Base-by-base conservation (phyloP, 2,329 filamentous ascomycete species). In the Fusarium sp. region DNA sequence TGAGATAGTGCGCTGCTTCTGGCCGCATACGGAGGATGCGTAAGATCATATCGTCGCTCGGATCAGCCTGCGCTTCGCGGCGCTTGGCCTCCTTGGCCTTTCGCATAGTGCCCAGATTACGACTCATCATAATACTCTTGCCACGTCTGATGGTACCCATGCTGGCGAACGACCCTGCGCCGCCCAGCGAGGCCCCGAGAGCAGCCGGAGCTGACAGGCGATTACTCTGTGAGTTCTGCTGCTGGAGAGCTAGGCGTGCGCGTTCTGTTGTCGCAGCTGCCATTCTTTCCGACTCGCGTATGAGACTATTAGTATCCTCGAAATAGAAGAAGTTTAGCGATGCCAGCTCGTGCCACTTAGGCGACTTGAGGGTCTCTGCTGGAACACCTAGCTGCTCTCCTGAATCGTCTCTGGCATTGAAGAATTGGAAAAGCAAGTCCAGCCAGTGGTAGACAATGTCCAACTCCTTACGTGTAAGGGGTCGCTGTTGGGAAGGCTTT, bases 281-380 rank as follows among this genome's bases (percentile, higher is more conserved):
- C 93, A 99, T 99, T 62, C 94, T 90, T 82, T 99, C 96, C 6
- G 94, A 97, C n/a, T 94, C 97, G 56, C 95, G 92, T 76, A 98
- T 94, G 18, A 99, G 88, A 76, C 93, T 95, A 69, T 97, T 93
- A 2, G 94, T 97, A 37, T 92, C 89, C 78, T 98, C 95, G 79
- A 96, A 97, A 85, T 99, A 99, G 86, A 98, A 99, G 87, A 98
- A 99, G 84, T 97, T 97, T 71, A 99, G 89, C 70, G 94, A 95
- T 73, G 96, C 94, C 60, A 99, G 90, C 82, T 99, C 96, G 85
- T 98, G 95, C 86, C 97, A 99, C 87, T 99, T 99, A 79, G 95
- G 94, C 74, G 94, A 97, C 83, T 97, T 97, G 79, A 99, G 88
- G 37, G 98, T 91, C 80, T 98, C 95, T 48, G 94, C 89, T 1